Evolutionary conservation across 163 green algal species (phyloP).

Genomic region (Scenedesmus sp.): DNA sequence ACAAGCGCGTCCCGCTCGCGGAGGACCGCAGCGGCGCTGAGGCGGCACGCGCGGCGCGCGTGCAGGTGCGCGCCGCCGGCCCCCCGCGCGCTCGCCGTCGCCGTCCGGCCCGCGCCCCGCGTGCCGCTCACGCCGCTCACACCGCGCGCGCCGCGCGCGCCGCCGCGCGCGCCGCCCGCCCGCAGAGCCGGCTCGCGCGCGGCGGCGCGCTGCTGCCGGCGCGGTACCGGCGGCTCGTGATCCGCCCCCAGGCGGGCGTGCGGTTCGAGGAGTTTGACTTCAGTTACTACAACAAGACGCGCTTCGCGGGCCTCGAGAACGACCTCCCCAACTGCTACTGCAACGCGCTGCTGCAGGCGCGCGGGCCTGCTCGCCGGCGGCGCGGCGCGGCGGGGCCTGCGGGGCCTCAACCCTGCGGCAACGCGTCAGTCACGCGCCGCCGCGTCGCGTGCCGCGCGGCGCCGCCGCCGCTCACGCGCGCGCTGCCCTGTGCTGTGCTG

Average conservation of each 20-base stretch:
- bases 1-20: constrained; percentile 54
- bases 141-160: no score
- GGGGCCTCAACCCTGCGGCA: no score
- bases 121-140: no score
- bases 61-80: constrained; percentile 6
- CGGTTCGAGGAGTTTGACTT: constrained; percentile 96
- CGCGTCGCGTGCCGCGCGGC: no score
- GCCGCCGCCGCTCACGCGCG: no score
- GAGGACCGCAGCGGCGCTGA: constrained; percentile 26
- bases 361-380: neutral
- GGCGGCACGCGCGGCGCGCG: neutral
- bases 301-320: constrained; percentile 95
- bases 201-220: constrained; percentile 71
- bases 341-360: constrained; percentile 92
- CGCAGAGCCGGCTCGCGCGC: constrained; percentile 6
- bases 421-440: no score
- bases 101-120: no score
- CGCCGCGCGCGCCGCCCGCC: no score
- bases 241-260: constrained; percentile 53
- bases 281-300: constrained; percentile 78
- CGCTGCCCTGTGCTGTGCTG: no score
- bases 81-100: no score
- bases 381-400: no score
- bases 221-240: constrained; percentile 69
- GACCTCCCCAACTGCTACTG: constrained; percentile 94